Evolutionary conservation across 2,329 filamentous ascomycete species (phyloP).

Genomic region (Fusarium protoensiforme): DNA sequence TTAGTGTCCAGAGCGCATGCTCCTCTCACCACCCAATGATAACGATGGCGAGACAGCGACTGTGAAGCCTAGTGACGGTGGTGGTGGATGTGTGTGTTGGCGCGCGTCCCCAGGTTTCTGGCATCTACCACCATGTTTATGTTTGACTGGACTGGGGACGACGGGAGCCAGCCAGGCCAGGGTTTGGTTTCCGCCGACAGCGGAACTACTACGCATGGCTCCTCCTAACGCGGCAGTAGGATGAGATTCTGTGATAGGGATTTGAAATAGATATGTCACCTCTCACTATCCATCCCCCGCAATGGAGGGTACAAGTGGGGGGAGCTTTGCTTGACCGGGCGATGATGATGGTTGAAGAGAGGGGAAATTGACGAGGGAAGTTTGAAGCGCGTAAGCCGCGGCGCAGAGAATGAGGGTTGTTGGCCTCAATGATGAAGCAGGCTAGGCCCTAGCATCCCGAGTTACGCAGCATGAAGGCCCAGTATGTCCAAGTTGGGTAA

Average conservation of each 20-base stretch:
- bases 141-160: background rate
- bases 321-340: background rate
- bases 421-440: background rate
- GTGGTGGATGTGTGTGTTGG: background rate
- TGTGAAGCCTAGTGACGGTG: background rate
- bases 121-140: background rate
- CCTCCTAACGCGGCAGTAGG: background rate
- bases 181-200: background rate
- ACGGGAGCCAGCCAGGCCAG: background rate
- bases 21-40: background rate
- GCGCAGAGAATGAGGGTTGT: background rate
- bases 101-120: background rate
- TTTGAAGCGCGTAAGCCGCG: constrained; percentile 37
- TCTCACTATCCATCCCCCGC: background rate
- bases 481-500: background rate
- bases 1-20: background rate
- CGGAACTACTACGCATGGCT: background rate
- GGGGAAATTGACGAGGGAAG: background rate
- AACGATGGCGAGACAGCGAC: background rate
- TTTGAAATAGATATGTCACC: constrained; percentile 4
- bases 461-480: background rate
- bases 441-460: background rate
- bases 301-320: background rate
- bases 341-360: background rate
- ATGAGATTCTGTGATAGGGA: background rate